These are phyloP conservation scores for Agaricus sinodeliciosus DNA, from an alignment of 768 basidiomycete genomes.

Conservation along the genomic window DNA sequence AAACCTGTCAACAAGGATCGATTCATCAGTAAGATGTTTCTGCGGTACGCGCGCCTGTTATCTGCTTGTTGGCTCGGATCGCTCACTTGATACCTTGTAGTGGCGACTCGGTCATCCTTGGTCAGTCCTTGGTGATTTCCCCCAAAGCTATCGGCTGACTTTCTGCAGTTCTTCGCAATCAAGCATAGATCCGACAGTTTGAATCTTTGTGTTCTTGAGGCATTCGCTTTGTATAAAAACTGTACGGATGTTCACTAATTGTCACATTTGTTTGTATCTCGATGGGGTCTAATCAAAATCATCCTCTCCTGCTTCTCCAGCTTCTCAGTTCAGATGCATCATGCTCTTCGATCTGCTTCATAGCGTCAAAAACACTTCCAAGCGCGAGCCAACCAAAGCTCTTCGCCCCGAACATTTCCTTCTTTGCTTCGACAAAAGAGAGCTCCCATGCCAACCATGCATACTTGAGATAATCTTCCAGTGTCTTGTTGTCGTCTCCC, in stretches of 20 bases:
- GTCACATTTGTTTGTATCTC: background rate
- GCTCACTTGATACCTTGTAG: constrained; percentile 30
- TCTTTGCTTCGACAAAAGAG: constrained; percentile 20
- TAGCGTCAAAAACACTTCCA: constrained; percentile 49
- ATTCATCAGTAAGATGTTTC: constrained; percentile 99
- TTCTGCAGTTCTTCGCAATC: constrained; percentile 65
- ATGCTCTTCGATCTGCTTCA: constrained; percentile 37
- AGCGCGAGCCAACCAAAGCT: constrained; percentile 60
- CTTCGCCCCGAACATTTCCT: constrained; percentile 45
- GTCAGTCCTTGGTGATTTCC: constrained; percentile 44
- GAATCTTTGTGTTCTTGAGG: constrained; percentile 1
- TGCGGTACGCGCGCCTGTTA: constrained; percentile 49
- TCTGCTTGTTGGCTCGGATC: constrained; percentile 3
- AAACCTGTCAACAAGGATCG: constrained; percentile 99
- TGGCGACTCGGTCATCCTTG: constrained; percentile 95
- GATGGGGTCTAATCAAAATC: background rate
- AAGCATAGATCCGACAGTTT: constrained; percentile 34
- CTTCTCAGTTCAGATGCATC: constrained; percentile 15
- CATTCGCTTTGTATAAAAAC: constrained; percentile 12
- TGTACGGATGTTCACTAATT: constrained; percentile 1
- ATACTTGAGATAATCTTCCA: constrained; percentile 34
- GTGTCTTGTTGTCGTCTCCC: constrained; percentile 37
- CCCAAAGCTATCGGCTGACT: constrained; percentile 24
- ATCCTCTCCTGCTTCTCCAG: constrained; percentile 10
- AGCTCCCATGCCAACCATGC: constrained; percentile 55